Conservation (phyloP, 1,284 basidiomycete species). For the Fomitopsis betulina region DNA sequence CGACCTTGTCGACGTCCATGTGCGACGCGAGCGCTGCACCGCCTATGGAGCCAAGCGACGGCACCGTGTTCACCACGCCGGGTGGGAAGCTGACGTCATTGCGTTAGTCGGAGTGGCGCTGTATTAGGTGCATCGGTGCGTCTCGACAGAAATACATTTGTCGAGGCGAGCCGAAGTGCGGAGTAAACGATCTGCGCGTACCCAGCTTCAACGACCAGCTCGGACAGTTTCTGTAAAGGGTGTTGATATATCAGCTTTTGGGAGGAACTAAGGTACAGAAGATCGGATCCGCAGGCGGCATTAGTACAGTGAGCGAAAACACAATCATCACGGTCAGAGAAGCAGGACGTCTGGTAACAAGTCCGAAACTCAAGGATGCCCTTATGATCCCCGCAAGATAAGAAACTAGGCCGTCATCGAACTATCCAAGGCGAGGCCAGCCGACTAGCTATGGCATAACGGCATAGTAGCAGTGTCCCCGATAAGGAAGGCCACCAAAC, state of each 20-base stretch:
- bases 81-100: slow-evolving; percentile 68
- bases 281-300: slow-evolving; percentile 65
- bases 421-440: not conserved
- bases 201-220: slow-evolving; percentile 49
- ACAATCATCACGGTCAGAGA: not conserved
- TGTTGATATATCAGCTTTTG: not conserved
- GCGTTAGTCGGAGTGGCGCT: not conserved
- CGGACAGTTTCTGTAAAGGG: slow-evolving; percentile 65
- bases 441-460: not conserved
- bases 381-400: not conserved
- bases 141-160: not conserved
- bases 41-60: slow-evolving; percentile 78
- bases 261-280: not conserved
- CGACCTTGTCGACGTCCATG: slow-evolving; percentile 79
- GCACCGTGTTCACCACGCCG: slow-evolving; percentile 89
- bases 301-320: too few relatives aligned
- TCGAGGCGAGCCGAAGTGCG: not conserved
- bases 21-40: slow-evolving; percentile 82
- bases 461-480: not conserved
- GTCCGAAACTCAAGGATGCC: not conserved
- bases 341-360: not conserved
- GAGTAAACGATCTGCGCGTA: slow-evolving; percentile 4
- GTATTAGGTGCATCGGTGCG: not conserved
- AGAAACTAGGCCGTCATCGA: not conserved
- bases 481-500: not conserved